Evolutionary conservation across 495 filamentous ascomycete genomes (phyloP).

Genomic region (Daldinia childiae): DNA sequence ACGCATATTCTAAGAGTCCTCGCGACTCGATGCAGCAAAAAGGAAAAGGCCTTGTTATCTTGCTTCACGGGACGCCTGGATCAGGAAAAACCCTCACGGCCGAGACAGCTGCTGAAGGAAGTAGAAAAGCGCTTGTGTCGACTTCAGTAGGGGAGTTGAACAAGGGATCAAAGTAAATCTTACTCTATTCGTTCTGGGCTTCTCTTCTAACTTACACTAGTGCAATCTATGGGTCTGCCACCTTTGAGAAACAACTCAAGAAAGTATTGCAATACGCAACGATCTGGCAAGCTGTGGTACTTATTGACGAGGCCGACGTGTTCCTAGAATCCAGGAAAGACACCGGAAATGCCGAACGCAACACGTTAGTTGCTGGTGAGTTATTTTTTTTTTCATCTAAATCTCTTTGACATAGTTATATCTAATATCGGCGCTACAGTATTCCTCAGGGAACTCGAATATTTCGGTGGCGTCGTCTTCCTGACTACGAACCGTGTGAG

Average conservation of each 20-base stretch:
- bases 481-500: slow-evolving; percentile 63
- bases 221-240: slow-evolving; percentile 24
- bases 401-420: slow-evolving; percentile 45
- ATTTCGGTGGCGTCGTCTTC: slow-evolving; percentile 58
- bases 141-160: slow-evolving; percentile 44
- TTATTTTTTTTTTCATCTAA: not conserved
- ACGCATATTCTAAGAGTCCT: slow-evolving; percentile 51
- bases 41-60: slow-evolving; percentile 62
- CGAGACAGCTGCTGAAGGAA: slow-evolving; percentile 47
- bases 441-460: slow-evolving; percentile 58
- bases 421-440: slow-evolving; percentile 69
- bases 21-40: slow-evolving; percentile 82
- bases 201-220: slow-evolving; percentile 46
- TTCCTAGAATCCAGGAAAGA: slow-evolving; percentile 55
- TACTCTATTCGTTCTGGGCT: not conserved
- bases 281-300: slow-evolving; percentile 59
- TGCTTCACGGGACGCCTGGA: slow-evolving; percentile 62
- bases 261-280: slow-evolving; percentile 78
- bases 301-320: slow-evolving; percentile 61
- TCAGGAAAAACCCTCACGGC: slow-evolving; percentile 68
- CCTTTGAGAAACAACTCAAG: slow-evolving; percentile 76
- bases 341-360: slow-evolving; percentile 51
- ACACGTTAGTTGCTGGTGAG: slow-evolving; percentile 54
- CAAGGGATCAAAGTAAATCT: slow-evolving; percentile 29
- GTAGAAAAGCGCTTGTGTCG: slow-evolving; percentile 40